Evolutionary conservation across 345 rosid genomes (phyloP).

Genomic region (Noccaea caerulescens): DNA sequence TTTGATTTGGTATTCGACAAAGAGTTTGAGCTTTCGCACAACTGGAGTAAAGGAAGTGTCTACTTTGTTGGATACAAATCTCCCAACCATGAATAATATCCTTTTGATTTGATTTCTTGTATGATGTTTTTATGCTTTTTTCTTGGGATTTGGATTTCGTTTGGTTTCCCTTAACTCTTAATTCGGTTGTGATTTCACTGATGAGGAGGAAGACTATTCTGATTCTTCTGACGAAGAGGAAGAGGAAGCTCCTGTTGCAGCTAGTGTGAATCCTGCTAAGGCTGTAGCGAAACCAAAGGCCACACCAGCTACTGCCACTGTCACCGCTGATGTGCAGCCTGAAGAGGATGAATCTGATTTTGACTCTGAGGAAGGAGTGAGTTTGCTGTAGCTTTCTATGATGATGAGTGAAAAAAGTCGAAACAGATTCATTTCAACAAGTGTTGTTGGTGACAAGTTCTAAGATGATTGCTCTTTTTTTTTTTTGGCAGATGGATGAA

Average conservation of each 20-base stretch:
- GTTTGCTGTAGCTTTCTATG: conserved; percentile 19
- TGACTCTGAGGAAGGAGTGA: conserved; percentile 44
- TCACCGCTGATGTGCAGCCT: background rate
- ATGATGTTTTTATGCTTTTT: background rate
- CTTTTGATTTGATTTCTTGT: conserved; percentile 11
- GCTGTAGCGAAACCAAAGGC: conserved; percentile 28
- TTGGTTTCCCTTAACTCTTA: conserved; percentile 29
- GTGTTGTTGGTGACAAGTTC: background rate
- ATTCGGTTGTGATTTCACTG: conserved; percentile 24
- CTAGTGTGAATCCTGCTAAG: conserved; percentile 42
- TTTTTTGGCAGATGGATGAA: conserved; percentile 23
- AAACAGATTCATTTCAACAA: too few species aligned
- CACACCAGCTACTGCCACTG: background rate
- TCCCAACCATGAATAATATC: conserved; percentile 32
- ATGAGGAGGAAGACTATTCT: conserved; percentile 21
- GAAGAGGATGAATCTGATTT: conserved; percentile 45
- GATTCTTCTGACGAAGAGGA: conserved; percentile 32
- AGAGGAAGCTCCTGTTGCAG: conserved; percentile 42
- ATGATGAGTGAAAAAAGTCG: background rate
- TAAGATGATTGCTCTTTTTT: background rate
- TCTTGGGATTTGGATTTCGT: background rate
- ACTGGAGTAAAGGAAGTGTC: conserved; percentile 70
- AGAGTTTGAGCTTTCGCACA: conserved; percentile 85
- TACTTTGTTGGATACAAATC: conserved; percentile 62
- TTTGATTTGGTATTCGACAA: conserved; percentile 73